Percentiles rank a stretch among this genome's conserved stretches.
phyloP scores from a whole-genome alignment of 192 early-diverging fungal species.

The Glomus cerebriforme region DNA sequence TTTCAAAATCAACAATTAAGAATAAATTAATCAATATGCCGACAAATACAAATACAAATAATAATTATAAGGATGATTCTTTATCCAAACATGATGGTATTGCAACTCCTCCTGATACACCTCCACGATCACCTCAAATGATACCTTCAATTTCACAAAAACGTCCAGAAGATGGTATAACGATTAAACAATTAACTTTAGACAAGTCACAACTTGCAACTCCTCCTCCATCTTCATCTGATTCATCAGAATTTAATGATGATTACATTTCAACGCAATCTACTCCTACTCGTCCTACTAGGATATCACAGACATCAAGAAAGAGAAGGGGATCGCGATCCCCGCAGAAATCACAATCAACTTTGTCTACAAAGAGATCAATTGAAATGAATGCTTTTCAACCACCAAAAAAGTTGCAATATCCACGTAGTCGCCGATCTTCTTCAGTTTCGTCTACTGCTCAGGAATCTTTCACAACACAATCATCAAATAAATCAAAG shows the following conservation, averaged over 20 bases:
- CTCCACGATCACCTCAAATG: conserved; percentile 2
- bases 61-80: neutral
- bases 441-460: no score
- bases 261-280: no score
- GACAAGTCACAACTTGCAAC: neutral
- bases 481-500: no score
- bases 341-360: no score
- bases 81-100: neutral
- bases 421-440: no score
- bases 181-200: neutral
- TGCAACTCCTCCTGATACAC: conserved; percentile 17
- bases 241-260: neutral
- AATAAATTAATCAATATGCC: neutral
- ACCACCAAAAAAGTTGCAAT: no score
- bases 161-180: neutral
- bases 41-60: neutral
- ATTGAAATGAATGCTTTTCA: no score
- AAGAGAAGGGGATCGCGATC: no score
- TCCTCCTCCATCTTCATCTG: neutral
- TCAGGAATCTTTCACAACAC: no score
- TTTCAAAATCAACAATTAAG: neutral
- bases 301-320: no score
- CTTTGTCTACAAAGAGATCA: no score
- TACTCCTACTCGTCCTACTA: no score
- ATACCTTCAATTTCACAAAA: neutral